Evolutionary conservation across 148 eudicot species (phyloP).

Genomic region (Silene latifolia): DNA sequence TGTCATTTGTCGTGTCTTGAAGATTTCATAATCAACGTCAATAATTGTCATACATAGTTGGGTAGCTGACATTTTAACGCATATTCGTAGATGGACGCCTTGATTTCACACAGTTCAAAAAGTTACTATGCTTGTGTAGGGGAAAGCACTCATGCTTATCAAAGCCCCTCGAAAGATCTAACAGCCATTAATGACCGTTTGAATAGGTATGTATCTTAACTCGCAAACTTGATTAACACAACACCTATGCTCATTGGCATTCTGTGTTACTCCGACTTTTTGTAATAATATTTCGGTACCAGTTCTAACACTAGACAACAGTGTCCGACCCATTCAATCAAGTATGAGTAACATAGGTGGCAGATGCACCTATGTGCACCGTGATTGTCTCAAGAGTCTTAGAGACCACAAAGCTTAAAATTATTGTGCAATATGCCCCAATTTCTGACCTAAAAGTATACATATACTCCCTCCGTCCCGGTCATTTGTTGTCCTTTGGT

Average conservation of each 20-base stretch:
- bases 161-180: slow-evolving; percentile 97
- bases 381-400: background rate
- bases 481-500: no score
- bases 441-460: background rate
- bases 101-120: slow-evolving; percentile 78
- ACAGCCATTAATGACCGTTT: slow-evolving; percentile 87
- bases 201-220: slow-evolving; percentile 54
- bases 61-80: slow-evolving; percentile 3
- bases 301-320: background rate
- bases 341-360: background rate
- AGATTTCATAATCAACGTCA: background rate
- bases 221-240: background rate
- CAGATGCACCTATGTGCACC: background rate
- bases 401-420: background rate
- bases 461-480: no score
- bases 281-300: background rate
- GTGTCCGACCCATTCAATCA: background rate
- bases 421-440: background rate
- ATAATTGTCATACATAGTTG: background rate
- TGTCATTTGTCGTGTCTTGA: background rate
- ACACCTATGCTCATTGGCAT: background rate
- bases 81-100: slow-evolving; percentile 72
- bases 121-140: slow-evolving; percentile 99
- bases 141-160: slow-evolving; percentile 98
- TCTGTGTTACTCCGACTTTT: background rate